A percentile compares a stretch with the other conserved stretches of the same genome.
phyloP scores from a whole-genome alignment of 164 flowering plant genomes.

The Vitis rupestris region DNA sequence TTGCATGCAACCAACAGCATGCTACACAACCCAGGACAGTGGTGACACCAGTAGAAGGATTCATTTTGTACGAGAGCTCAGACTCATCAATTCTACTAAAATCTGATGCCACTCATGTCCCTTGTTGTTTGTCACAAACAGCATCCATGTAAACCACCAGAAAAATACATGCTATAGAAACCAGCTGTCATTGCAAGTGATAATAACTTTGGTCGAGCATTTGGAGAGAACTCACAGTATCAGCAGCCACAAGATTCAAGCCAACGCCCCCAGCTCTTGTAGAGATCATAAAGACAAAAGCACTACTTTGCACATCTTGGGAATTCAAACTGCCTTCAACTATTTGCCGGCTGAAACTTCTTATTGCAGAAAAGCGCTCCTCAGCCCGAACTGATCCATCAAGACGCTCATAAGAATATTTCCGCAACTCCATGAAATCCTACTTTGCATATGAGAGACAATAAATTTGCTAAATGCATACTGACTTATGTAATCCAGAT shows the following conservation, averaged over 20 bases:
- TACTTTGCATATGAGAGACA: constrained; percentile 14
- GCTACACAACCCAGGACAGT: no score
- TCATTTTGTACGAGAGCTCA: no score
- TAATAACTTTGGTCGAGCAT: background rate
- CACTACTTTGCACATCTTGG: constrained; percentile 32
- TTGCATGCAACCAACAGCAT: no score
- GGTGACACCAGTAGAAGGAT: no score
- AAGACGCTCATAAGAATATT: constrained; percentile 88
- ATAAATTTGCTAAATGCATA: background rate
- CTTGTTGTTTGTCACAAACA: no score
- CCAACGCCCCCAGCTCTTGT: constrained; percentile 99
- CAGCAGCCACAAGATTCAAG: constrained; percentile 94
- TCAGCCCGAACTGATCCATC: constrained; percentile 98
- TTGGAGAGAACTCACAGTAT: constrained; percentile 65
- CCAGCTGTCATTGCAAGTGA: no score
- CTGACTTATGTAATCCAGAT: background rate
- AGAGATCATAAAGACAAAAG: constrained; percentile 88
- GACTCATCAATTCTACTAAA: no score
- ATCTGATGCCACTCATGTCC: no score
- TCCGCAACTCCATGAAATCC: constrained; percentile 89
- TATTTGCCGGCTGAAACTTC: constrained; percentile 64
- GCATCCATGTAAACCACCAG: no score
- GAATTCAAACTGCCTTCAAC: constrained; percentile 18
- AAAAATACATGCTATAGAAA: no score
- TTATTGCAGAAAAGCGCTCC: constrained; percentile 96